Evolutionary conservation across 1,139 yeast genomes (phyloP).

Genomic region (Nakaseomyces delphensis): DNA sequence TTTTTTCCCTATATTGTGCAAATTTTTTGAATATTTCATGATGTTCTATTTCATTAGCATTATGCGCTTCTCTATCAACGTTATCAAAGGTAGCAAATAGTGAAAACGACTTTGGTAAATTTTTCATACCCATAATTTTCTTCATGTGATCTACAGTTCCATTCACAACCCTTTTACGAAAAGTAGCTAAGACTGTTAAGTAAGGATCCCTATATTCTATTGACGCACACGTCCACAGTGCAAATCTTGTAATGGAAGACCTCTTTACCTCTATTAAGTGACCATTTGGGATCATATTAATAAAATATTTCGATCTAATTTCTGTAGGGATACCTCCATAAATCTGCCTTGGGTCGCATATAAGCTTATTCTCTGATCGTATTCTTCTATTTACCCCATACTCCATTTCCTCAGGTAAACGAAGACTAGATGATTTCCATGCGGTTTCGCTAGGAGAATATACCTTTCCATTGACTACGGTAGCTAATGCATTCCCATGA

Average conservation of each 20-base stretch:
- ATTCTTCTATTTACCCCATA: neutral
- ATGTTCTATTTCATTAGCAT: constrained; percentile 10
- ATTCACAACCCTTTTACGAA: constrained; percentile 20
- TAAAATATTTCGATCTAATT: constrained; percentile 7
- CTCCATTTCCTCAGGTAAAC: neutral
- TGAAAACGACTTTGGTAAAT: constrained; percentile 21
- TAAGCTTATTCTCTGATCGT: neutral
- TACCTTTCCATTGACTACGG: neutral
- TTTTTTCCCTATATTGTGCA: constrained; percentile 20
- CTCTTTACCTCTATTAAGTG: constrained; percentile 22
- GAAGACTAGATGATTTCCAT: neutral
- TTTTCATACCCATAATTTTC: constrained; percentile 11
- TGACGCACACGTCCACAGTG: constrained; percentile 21
- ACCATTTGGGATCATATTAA: constrained; percentile 25
- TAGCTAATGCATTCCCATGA: neutral
- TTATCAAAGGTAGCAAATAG: constrained; percentile 22
- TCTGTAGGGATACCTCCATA: neutral
- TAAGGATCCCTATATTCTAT: constrained; percentile 26
- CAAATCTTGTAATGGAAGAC: constrained; percentile 23
- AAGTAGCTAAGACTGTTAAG: constrained; percentile 17
- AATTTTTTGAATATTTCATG: constrained; percentile 23
- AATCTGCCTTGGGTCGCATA: neutral
- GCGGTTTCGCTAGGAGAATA: neutral
- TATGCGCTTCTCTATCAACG: constrained; percentile 12
- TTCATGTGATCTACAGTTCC: constrained; percentile 16